Evolutionary conservation across 2,329 filamentous ascomycete genomes (phyloP), one percentile per base, ranked within the genome.

Genomic region (Colletotrichum sp.): DNA sequence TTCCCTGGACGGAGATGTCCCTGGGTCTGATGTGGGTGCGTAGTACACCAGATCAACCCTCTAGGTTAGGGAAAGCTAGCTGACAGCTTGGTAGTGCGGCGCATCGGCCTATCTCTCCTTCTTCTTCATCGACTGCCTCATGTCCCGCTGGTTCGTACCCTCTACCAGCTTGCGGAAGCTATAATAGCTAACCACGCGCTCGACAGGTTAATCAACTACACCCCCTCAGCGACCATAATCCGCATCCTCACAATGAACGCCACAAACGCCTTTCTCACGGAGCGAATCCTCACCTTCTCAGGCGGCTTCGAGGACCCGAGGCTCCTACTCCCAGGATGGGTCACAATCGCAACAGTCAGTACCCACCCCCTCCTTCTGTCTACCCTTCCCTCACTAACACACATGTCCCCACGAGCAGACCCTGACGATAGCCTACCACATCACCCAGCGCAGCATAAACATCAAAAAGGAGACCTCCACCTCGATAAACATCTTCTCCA

Each of bases 51-150:
- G 8, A 44, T n/a, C 39, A 44, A 11, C 0, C 39, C 0, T n/a
- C 0, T 1, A 44, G 8, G 0, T 44, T n/a, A 0, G 39, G 5
- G 9, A 19, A 64, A 25, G 34, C 0, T 4, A 29, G 36, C 78
- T 75, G 57, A 73, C 78, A 44, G 70, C 72, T 27, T 30, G 29
- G 16, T 80, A 95, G 94, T 95, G 94, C 86, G 92, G 91, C 81
- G 93, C 94, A 75, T 95, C 93, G 25, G 94, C 93, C 70, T 95
- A 95, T 84, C 89, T 96, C 76, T 94, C 93, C 67, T 96, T 95
- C 84, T 95, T 95, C 87, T 96, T 96, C 83, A 95, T 94, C 73
- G 94, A 96, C 85, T 95, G 94, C 84, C 90, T 96, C 80, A 96
- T 96, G 94, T 95, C 94, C 77, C 89, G 95, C 85, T 96, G 94